A percentile compares a stretch with the other conserved stretches of the same genome.
phyloP scores from a whole-genome alignment of 164 flowering plant species.

The Kalanchoe fedtschenkoi region DNA sequence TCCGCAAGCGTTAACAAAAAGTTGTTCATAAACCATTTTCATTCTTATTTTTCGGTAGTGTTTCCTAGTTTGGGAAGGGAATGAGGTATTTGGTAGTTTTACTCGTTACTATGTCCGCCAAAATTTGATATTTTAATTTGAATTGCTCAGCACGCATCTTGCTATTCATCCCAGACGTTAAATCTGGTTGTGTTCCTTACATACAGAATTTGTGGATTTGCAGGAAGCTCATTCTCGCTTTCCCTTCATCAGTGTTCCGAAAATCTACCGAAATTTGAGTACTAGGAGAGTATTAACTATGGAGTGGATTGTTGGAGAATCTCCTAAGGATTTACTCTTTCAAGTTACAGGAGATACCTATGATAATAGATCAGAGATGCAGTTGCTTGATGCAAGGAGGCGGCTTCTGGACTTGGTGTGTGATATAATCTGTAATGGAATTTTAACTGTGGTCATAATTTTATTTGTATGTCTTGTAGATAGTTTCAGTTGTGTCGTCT shows the following conservation, averaged over 20 bases:
- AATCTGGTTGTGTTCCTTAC: background rate
- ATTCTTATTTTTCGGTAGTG: background rate
- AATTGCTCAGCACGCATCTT: too few species aligned
- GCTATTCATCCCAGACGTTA: background rate
- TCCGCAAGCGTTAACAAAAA: background rate
- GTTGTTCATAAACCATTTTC: background rate
- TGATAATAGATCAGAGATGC: slow-evolving; percentile 28
- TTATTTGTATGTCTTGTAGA: background rate
- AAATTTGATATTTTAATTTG: background rate
- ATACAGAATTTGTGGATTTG: slow-evolving; percentile 5
- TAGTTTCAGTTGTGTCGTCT: background rate
- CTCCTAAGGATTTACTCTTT: slow-evolving; percentile 61
- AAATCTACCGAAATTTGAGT: slow-evolving; percentile 48
- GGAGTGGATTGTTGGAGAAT: slow-evolving; percentile 97
- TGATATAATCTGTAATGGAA: background rate
- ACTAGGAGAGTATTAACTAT: slow-evolving; percentile 77
- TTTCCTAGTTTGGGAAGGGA: background rate
- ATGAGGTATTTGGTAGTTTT: too few species aligned
- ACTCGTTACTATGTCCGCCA: background rate
- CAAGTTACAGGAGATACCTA: slow-evolving; percentile 23
- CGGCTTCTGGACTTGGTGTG: slow-evolving; percentile 81
- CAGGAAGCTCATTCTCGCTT: slow-evolving; percentile 81
- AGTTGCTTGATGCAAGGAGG: slow-evolving; percentile 46
- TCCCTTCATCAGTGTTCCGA: slow-evolving; percentile 70
- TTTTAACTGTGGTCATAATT: background rate